phyloP scores from a whole-genome alignment of 192 early-diverging fungal genomes.

The Backusella luteola region DNA sequence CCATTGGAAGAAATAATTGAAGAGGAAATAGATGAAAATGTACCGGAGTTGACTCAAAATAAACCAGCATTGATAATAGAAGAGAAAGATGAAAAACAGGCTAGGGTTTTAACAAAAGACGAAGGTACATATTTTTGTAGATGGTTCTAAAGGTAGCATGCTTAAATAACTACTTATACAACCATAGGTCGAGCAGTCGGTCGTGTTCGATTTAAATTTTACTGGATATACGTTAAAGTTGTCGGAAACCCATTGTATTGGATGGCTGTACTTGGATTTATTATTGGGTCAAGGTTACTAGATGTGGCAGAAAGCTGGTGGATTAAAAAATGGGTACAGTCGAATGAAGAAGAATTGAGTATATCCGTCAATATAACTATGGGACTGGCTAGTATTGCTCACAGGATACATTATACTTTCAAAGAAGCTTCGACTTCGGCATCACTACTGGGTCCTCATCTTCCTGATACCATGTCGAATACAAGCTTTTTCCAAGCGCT shows the following conservation, averaged over 20 bases:
- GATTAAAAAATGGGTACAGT: constrained; percentile 59
- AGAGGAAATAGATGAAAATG: constrained; percentile 9
- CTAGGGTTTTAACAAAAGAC: constrained; percentile 44
- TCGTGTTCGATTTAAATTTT: constrained; percentile 71
- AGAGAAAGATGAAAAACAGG: constrained; percentile 14
- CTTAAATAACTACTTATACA: not conserved
- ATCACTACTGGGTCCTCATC: not conserved
- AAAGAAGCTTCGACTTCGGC: not conserved
- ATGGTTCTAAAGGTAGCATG: not conserved
- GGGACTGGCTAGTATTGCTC: not conserved
- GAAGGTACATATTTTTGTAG: constrained; percentile 33
- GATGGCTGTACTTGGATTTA: constrained; percentile 46
- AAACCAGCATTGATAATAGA: not conserved
- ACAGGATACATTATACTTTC: not conserved
- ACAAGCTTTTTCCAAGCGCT: not conserved
- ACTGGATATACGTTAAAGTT: constrained; percentile 71
- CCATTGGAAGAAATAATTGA: constrained; percentile 18
- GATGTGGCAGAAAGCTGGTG: constrained; percentile 60
- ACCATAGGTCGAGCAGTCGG: constrained; percentile 64
- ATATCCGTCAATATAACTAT: not conserved
- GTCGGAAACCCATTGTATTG: constrained; percentile 63
- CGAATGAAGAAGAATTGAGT: not conserved
- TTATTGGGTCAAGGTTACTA: constrained; percentile 43
- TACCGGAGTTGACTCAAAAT: not conserved
- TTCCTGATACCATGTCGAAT: not conserved